Conservation (phyloP, 176 grass and related monocot genomes). For the Chloris gayana region DNA sequence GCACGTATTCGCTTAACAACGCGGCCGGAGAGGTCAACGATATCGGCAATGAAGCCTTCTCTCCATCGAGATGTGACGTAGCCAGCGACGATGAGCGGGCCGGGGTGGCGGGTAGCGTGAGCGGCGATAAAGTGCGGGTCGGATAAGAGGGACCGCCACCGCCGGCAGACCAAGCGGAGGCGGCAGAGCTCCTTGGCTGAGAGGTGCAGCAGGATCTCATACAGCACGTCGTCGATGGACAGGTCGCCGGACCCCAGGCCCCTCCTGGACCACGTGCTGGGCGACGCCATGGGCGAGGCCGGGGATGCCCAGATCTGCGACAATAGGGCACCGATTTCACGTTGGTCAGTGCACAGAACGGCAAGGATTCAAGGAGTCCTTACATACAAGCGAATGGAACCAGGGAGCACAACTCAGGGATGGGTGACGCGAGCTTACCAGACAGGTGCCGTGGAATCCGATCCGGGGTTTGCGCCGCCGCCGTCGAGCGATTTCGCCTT, state of each 20-base stretch:
- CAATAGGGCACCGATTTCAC: not conserved
- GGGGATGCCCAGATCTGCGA: not conserved
- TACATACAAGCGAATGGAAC: too few species aligned
- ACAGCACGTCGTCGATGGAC: not conserved
- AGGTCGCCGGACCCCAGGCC: not conserved
- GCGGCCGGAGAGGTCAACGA: conserved; percentile 27
- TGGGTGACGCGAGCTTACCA: too few species aligned
- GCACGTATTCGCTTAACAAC: not conserved
- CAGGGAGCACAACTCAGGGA: too few species aligned
- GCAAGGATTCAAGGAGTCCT: too few species aligned
- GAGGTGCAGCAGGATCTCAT: conserved; percentile 34
- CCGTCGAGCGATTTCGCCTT: too few species aligned
- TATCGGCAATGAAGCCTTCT: not conserved
- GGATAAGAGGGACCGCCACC: conserved; percentile 16
- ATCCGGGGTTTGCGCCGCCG: too few species aligned
- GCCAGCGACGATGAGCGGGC: conserved; percentile 8
- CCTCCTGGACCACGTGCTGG: not conserved
- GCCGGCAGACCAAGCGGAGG: conserved; percentile 26
- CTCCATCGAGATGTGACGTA: not conserved
- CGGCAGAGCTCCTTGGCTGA: conserved; percentile 33
- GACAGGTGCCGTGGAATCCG: too few species aligned
- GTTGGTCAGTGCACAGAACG: too few species aligned
- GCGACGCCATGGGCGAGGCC: not conserved
- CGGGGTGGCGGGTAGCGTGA: conserved; percentile 10
- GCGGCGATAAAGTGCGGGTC: conserved; percentile 12